Base-by-base conservation (phyloP, 2,329 filamentous ascomycete genomes). In the Balansia obtecta region DNA sequence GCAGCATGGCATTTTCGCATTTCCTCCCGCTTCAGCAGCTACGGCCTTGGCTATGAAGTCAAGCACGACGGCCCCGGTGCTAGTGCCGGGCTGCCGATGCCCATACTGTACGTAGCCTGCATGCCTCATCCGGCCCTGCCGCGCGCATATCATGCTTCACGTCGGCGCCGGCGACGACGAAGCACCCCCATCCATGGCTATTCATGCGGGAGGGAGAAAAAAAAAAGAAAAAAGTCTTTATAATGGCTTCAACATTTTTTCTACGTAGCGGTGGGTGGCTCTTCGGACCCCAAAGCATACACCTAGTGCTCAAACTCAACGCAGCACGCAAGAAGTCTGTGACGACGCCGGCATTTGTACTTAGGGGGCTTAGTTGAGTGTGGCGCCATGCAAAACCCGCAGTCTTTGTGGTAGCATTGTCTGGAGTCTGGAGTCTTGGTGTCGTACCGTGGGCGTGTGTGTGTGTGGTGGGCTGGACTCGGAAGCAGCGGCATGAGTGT, bases 401-500 rank as follows among this genome's bases (percentile, higher is more conserved):
- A 22, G 20, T 22, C n/a, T n/a, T n/a, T n/a, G n/a, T n/a, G n/a
- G n/a, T n/a, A n/a, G n/a, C n/a, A n/a, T n/a, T n/a, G n/a, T n/a
- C n/a, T n/a, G n/a, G n/a, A n/a, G n/a, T n/a, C n/a, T 37, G 15
- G 34, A 37, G 2, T 12, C 34, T 37, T 37, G 20, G 42, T 45
- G 42, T 32, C 20, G 42, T 30, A n/a, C 18, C 34, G 22, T 34
- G 11, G 47, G n/a, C n/a, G 40, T 48, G 46, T 43, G 46, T 41
- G n/a, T n/a, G n/a, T n/a, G n/a, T n/a, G n/a, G n/a, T n/a, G 46
- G 12, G 46, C 22, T 33, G 38, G 11, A 16, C 2, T 27, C 49
- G 49, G 49, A 50, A 46, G 49, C 44, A 46, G 49, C 49, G 49
- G 49, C 49, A 50, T 30, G 20, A 20, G 44, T 46, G 42, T 15